phyloP scores from a whole-genome alignment of 1,139 yeast genomes.

The Yamadazyma triangularis region DNA sequence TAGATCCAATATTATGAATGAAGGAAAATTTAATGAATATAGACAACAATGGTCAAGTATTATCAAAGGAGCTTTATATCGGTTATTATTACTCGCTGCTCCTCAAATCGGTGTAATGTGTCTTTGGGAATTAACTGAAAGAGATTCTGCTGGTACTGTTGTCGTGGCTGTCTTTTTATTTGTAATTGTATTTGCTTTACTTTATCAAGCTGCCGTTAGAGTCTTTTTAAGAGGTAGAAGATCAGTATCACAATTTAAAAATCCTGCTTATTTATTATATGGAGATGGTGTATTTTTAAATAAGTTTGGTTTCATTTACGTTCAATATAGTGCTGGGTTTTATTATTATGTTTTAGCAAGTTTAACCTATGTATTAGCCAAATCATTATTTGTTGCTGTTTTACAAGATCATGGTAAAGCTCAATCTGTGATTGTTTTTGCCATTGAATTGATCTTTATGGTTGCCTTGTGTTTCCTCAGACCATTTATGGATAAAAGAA shows the following conservation, averaged over 20 bases:
- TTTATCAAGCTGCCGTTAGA: slow-evolving; percentile 69
- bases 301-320: slow-evolving; percentile 88
- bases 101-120: slow-evolving; percentile 82
- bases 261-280: slow-evolving; percentile 87
- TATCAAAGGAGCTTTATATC: slow-evolving; percentile 82
- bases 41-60: slow-evolving; percentile 77
- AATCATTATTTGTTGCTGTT: slow-evolving; percentile 83
- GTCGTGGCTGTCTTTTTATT: slow-evolving; percentile 74
- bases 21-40: slow-evolving; percentile 68
- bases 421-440: slow-evolving; percentile 75
- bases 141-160: slow-evolving; percentile 80
- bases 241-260: slow-evolving; percentile 70
- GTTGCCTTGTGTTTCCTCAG: slow-evolving; percentile 61
- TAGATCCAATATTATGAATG: slow-evolving; percentile 55
- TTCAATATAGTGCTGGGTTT: slow-evolving; percentile 83
- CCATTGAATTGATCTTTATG: slow-evolving; percentile 67
- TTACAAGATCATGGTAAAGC: slow-evolving; percentile 75
- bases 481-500: slow-evolving; percentile 93
- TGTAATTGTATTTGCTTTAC: slow-evolving; percentile 50
- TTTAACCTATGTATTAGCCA: slow-evolving; percentile 61
- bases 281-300: slow-evolving; percentile 81
- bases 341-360: slow-evolving; percentile 76
- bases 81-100: slow-evolving; percentile 75
- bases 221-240: slow-evolving; percentile 69
- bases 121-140: slow-evolving; percentile 81